A percentile compares a stretch with the other conserved stretches of the same genome.
Evolutionary conservation across 306 rosid genomes (phyloP).

Genomic region (Pyrus pyrifolia): DNA sequence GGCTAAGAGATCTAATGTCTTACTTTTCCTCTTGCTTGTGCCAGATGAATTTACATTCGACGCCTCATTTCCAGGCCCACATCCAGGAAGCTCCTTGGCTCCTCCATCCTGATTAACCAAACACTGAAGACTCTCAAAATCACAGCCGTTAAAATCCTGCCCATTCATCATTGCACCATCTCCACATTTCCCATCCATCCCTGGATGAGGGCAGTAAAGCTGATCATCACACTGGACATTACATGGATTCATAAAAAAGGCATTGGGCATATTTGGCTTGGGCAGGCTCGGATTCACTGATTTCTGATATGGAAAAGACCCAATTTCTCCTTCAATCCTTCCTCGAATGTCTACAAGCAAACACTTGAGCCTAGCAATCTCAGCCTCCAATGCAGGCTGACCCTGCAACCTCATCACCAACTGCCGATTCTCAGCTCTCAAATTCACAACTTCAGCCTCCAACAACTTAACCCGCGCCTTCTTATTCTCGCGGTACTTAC

Average conservation of each 20-base stretch:
- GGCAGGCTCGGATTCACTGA: conserved; percentile 34
- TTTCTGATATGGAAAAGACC: conserved; percentile 84
- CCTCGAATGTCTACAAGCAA: conserved; percentile 96
- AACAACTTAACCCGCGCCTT: conserved; percentile 78
- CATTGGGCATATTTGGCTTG: conserved; percentile 25
- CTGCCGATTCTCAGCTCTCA: conserved; percentile 78
- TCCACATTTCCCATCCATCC: conserved; percentile 44
- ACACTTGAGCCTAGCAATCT: conserved; percentile 85
- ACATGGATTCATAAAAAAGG: conserved; percentile 77
- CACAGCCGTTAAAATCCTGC: conserved; percentile 62
- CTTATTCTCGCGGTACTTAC: conserved; percentile 96
- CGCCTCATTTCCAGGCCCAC: conserved; percentile 45
- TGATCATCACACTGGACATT: conserved; percentile 79
- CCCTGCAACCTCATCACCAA: conserved; percentile 80
- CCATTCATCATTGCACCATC: conserved; percentile 37
- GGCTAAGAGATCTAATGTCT: background rate
- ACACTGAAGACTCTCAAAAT: conserved; percentile 76
- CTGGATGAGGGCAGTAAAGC: conserved; percentile 60
- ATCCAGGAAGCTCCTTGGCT: conserved; percentile 44
- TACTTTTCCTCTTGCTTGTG: conserved; percentile 60
- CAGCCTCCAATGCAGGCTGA: conserved; percentile 86
- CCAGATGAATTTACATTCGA: conserved; percentile 38
- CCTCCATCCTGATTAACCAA: conserved; percentile 51
- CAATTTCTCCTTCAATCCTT: conserved; percentile 95
- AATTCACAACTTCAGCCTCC: conserved; percentile 83